phyloP scores from a whole-genome alignment of 805 yeast genomes.

The Candida verbasci region DNA sequence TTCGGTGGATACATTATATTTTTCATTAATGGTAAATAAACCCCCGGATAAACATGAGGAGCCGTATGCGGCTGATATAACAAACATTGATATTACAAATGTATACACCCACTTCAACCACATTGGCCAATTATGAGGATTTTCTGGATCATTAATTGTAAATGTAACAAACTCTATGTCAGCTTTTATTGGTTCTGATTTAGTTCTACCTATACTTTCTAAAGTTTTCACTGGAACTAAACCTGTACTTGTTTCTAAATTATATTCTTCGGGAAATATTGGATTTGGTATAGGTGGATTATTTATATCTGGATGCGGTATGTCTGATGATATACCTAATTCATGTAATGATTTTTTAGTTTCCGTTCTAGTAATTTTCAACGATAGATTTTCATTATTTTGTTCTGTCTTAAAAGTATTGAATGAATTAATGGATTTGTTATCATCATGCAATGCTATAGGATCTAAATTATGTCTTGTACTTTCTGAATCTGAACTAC shows the following conservation, averaged over 20 bases:
- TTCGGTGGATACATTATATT: constrained; percentile 67
- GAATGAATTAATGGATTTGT: constrained; percentile 5
- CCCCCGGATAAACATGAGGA: constrained; percentile 91
- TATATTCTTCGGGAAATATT: constrained; percentile 90
- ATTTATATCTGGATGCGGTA: constrained; percentile 51
- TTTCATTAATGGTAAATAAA: constrained; percentile 58
- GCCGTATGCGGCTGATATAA: constrained; percentile 89
- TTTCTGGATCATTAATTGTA: constrained; percentile 72
- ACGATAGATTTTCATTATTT: constrained; percentile 2
- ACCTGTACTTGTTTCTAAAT: constrained; percentile 84
- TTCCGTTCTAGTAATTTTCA: constrained; percentile 48
- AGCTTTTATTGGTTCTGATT: constrained; percentile 27
- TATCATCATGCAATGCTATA: constrained; percentile 5
- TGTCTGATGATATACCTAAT: constrained; percentile 52
- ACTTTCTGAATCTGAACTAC: constrained; percentile 7
- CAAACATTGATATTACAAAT: constrained; percentile 60
- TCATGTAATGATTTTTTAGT: constrained; percentile 66
- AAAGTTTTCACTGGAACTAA: constrained; percentile 77
- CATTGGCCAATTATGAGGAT: constrained; percentile 82
- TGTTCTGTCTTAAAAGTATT: constrained; percentile 4
- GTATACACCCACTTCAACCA: constrained; percentile 63
- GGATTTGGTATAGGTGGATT: constrained; percentile 50
- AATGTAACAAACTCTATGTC: constrained; percentile 84
- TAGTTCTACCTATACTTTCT: constrained; percentile 57
- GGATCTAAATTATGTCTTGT: constrained; percentile 4